Evolutionary conservation across 1,284 basidiomycete genomes (phyloP).

Genomic region (Cronartium quercuum): DNA sequence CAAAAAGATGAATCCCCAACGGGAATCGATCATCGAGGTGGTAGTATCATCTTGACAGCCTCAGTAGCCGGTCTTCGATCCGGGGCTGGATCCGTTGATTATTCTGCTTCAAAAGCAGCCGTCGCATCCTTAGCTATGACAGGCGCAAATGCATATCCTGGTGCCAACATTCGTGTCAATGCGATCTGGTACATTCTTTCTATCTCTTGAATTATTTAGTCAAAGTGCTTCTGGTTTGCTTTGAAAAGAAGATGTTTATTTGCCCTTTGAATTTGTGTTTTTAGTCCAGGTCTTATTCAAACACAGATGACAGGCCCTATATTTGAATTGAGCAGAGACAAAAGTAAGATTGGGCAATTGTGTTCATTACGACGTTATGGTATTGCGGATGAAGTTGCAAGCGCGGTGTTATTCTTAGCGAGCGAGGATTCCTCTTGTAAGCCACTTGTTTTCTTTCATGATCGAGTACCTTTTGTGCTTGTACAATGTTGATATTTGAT

Average conservation of each 20-base stretch:
- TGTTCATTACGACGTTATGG: conserved; percentile 47
- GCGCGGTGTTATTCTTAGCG: conserved; percentile 47
- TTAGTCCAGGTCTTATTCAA: conserved; percentile 14
- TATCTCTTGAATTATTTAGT: conserved; percentile 45
- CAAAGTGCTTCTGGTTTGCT: background rate
- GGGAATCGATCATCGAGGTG: conserved; percentile 41
- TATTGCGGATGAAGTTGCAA: conserved; percentile 44
- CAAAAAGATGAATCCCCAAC: conserved; percentile 31
- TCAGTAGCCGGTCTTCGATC: conserved; percentile 46
- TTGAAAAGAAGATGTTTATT: background rate
- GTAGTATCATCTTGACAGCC: conserved; percentile 47
- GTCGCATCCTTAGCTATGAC: conserved; percentile 46
- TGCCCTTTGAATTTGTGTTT: background rate
- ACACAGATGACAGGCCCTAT: conserved; percentile 47
- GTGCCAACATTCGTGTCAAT: conserved; percentile 46
- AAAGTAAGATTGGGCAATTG: conserved; percentile 47
- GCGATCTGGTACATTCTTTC: conserved; percentile 40
- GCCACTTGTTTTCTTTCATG: background rate
- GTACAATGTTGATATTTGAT: background rate
- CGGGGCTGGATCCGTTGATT: conserved; percentile 47
- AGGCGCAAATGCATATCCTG: conserved; percentile 44
- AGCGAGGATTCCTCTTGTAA: conserved; percentile 46
- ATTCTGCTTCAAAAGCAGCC: conserved; percentile 48
- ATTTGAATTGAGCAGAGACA: conserved; percentile 45
- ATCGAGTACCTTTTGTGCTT: background rate